Evolutionary conservation across 108 stramenopile genomes (phyloP), one percentile per base, ranked within the genome.

Genomic region (Epipyxis sp.): DNA sequence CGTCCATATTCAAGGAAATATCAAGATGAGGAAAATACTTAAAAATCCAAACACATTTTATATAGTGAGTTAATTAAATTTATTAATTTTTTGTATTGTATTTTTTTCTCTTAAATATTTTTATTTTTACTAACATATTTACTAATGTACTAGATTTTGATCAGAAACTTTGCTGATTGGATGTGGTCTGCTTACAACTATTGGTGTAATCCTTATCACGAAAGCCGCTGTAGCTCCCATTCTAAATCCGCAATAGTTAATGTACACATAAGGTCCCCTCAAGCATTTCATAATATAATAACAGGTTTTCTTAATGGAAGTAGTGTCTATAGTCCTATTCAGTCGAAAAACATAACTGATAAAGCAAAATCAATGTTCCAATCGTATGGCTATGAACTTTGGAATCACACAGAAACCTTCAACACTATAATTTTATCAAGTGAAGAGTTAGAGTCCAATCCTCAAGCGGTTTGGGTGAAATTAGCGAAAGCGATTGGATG

Each of bases 11-110:
- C 16, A 16, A 16, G 25, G 25, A 16, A 57, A 57, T 25, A 57
- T 57, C 20, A 16, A 25, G 20, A 57, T 57, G 54, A 16, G 54
- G 16, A 25, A 57, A 25, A 57, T 57, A 25, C 25, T 57, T 20
- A 16, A 57, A 16, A 57, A 57, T 57, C 54, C 54, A 25, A 57
- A 57, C 25, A 57, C 54, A 57, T 57, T 57, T 57, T 57, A 57
- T 57, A 16, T 57, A 25, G 54, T 57, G 25, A 16, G 54, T 57
- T 25, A 25, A 20, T 57, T 16, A 25, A 57, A 57, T 20, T 16
- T 16, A 20, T 25, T 57, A 20, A n/a, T n/a, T n/a, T n/a, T n/a
- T n/a, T n/a, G n/a, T n/a, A n/a, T n/a, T n/a, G n/a, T n/a, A n/a
- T n/a, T n/a, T n/a, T n/a, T n/a, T n/a, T n/a, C n/a, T 57, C 20